Conservation (phyloP, 2,329 filamentous ascomycete genomes). For the Grosmannia huntii region DNA sequence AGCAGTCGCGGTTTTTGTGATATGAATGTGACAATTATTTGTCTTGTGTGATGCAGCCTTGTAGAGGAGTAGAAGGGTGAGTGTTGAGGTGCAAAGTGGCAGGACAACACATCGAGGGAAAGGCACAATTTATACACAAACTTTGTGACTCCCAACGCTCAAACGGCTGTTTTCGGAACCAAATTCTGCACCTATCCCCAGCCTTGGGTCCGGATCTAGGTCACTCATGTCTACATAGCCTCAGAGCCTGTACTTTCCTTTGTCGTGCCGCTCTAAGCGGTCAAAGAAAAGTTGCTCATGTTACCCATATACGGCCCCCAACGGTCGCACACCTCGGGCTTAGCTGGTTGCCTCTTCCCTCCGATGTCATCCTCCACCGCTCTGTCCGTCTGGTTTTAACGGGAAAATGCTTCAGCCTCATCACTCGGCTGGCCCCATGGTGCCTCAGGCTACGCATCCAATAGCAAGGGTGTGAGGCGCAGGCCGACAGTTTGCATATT, state of each 20-base stretch:
- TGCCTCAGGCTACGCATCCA: background rate
- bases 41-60: too few relatives aligned
- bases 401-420: background rate
- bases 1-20: background rate
- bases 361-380: background rate
- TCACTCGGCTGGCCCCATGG: background rate
- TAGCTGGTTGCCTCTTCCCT: background rate
- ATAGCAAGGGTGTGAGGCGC: background rate
- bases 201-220: background rate
- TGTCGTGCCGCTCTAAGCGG: background rate
- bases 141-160: background rate
- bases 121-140: background rate
- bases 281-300: background rate
- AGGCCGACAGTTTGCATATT: background rate
- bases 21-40: too few relatives aligned
- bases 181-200: background rate
- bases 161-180: background rate
- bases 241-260: background rate
- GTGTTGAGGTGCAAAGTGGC: too few relatives aligned
- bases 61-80: too few relatives aligned
- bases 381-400: background rate
- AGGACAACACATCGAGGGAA: too few relatives aligned
- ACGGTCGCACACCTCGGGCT: background rate
- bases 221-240: background rate
- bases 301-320: background rate